Conservation (phyloP, 2,329 filamentous ascomycete genomes). For the Aschersonia sp. region DNA sequence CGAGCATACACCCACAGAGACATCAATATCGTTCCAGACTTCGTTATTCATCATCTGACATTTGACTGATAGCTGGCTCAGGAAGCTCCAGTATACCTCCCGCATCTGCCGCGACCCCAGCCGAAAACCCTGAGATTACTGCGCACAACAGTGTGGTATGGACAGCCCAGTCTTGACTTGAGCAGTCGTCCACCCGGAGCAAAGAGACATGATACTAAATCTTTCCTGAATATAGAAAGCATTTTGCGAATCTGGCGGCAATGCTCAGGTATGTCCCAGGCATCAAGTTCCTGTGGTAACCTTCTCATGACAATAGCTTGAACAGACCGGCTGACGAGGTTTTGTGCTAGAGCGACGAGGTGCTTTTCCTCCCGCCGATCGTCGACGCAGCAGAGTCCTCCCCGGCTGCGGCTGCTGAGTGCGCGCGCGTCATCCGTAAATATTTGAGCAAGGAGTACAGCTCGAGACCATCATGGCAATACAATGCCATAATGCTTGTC, state of each 20-base stretch:
- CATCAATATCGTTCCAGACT: no score
- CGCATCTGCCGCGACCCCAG: constrained; percentile 14
- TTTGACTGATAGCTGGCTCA: background rate
- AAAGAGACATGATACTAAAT: constrained; percentile 9
- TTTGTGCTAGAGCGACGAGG: constrained; percentile 60
- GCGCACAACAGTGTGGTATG: constrained; percentile 53
- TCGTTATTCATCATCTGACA: background rate
- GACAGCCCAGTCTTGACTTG: constrained; percentile 3
- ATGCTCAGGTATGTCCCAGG: constrained; percentile 29
- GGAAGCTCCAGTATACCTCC: constrained; percentile 3
- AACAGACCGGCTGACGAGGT: background rate
- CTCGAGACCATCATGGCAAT: constrained; percentile 57
- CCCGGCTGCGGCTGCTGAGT: constrained; percentile 68
- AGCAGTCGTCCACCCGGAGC: background rate
- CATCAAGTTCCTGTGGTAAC: background rate
- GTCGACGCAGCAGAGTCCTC: constrained; percentile 93
- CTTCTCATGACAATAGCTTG: no score
- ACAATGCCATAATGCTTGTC: constrained; percentile 91
- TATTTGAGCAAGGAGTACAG: constrained; percentile 63
- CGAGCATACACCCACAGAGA: no score
- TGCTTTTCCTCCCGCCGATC: constrained; percentile 80
- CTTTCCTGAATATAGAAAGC: constrained; percentile 39
- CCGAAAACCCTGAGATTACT: constrained; percentile 52
- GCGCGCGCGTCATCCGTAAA: constrained; percentile 67
- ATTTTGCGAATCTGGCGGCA: constrained; percentile 65